A percentile compares a stretch with the other conserved stretches of the same genome.
These are phyloP conservation scores for Metschnikowia cerradonensis DNA, from an alignment of 805 yeast species.

Conservation along the genomic window DNA sequence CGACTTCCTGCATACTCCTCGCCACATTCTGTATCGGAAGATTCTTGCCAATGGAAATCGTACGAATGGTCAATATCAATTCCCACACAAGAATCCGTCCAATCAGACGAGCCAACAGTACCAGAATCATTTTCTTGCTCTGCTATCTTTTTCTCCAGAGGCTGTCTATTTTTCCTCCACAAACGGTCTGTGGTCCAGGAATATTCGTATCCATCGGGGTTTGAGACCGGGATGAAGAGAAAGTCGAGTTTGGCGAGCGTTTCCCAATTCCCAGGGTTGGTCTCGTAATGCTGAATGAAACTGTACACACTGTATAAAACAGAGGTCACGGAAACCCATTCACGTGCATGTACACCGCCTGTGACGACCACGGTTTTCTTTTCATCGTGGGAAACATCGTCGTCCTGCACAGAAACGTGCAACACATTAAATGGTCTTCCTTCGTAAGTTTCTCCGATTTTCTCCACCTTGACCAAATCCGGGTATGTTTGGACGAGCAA, in stretches of 20 bases:
- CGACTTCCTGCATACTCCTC: constrained; percentile 78
- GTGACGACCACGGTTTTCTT: constrained; percentile 68
- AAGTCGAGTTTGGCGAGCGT: constrained; percentile 62
- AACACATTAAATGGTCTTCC: constrained; percentile 67
- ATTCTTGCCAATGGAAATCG: constrained; percentile 65
- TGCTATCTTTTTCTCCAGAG: constrained; percentile 23
- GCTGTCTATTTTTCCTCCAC: constrained; percentile 87
- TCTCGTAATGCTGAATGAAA: constrained; percentile 27
- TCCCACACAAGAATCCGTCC: constrained; percentile 61
- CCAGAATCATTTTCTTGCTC: background rate
- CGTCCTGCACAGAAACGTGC: constrained; percentile 51
- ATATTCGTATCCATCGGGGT: constrained; percentile 88
- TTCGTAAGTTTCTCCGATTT: constrained; percentile 73
- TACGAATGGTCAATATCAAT: constrained; percentile 85
- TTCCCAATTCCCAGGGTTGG: constrained; percentile 35
- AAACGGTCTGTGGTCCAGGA: constrained; percentile 77
- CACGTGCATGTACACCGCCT: constrained; percentile 87
- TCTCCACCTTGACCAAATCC: constrained; percentile 55
- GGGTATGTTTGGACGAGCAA: constrained; percentile 60
- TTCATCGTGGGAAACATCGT: constrained; percentile 28
- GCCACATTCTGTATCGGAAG: constrained; percentile 68
- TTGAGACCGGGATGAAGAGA: constrained; percentile 74
- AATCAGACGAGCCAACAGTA: too few species aligned
- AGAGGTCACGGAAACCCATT: constrained; percentile 78
- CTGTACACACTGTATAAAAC: constrained; percentile 52